These are phyloP conservation scores for Westerdykella ornata DNA, from an alignment of 2,329 filamentous ascomycete species.

Conservation along the genomic window DNA sequence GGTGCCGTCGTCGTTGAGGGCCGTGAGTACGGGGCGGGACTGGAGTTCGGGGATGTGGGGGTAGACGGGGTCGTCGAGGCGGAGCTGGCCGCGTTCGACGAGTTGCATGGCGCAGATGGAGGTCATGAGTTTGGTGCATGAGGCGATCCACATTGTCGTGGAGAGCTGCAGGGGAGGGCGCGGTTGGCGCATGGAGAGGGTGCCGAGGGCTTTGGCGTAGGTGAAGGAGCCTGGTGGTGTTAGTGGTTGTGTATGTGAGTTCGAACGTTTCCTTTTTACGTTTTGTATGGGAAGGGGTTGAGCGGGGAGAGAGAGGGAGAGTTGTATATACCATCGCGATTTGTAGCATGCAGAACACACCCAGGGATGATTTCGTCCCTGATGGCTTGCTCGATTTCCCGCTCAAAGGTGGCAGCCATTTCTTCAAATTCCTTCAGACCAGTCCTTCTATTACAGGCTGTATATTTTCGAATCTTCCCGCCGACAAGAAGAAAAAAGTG, in stretches of 20 bases:
- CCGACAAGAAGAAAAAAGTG: no score
- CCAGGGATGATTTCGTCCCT: conserved; percentile 20
- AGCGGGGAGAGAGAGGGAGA: not conserved
- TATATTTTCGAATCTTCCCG: no score
- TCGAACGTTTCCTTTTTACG: no score
- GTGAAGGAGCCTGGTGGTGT: conserved; percentile 27
- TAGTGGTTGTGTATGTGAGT: not conserved
- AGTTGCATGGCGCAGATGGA: conserved; percentile 30
- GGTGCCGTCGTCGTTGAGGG: conserved; percentile 18
- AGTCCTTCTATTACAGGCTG: no score
- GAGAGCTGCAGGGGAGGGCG: conserved; percentile 17
- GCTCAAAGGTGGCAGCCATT: conserved; percentile 16
- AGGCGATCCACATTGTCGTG: conserved; percentile 36
- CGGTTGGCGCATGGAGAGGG: conserved; percentile 16
- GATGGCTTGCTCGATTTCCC: conserved; percentile 17
- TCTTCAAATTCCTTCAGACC: no score
- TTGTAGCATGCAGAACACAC: conserved; percentile 18
- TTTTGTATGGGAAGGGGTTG: not conserved
- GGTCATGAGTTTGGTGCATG: conserved; percentile 37
- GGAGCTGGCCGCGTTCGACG: conserved; percentile 29
- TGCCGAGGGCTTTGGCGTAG: conserved; percentile 35
- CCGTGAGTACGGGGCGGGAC: conserved; percentile 18
- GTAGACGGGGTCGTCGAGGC: conserved; percentile 30
- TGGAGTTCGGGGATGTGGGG: conserved; percentile 29
- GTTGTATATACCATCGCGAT: conserved; percentile 21